Conservation (phyloP, 108 stramenopile genomes). For the Craspedostauros australis region DNA sequence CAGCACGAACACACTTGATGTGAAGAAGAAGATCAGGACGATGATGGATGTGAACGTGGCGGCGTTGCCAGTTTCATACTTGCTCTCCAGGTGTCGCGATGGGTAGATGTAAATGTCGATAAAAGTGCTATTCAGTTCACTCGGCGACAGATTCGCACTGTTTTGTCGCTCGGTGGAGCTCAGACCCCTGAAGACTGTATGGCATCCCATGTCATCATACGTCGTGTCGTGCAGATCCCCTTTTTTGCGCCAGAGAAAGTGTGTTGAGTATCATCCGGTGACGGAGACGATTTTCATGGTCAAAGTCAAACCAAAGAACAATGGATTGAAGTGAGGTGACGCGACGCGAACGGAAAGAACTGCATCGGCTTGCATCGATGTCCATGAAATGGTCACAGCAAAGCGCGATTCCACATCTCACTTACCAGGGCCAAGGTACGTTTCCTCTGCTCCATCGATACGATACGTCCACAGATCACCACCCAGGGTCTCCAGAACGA, state of each 20-base stretch:
- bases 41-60: background rate
- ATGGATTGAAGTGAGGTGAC: too few species aligned
- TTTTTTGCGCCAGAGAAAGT: too few species aligned
- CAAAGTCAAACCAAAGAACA: too few species aligned
- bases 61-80: background rate
- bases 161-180: background rate
- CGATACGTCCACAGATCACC: slow-evolving; percentile 19
- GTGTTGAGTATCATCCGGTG: too few species aligned
- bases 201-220: slow-evolving; percentile 1
- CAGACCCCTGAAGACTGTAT: background rate
- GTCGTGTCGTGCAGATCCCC: slow-evolving; percentile 10
- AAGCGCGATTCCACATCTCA: too few species aligned
- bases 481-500: slow-evolving; percentile 25
- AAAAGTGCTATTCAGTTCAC: slow-evolving; percentile 7
- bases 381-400: too few species aligned
- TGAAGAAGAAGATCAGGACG: background rate
- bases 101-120: slow-evolving; percentile 11
- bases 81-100: background rate
- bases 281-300: too few species aligned
- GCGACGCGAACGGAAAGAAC: too few species aligned
- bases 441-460: slow-evolving; percentile 8
- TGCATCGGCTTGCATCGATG: too few species aligned
- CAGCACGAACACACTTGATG: background rate
- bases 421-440: slow-evolving; percentile 13
- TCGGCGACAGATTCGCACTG: background rate